Base-by-base conservation (phyloP, 1,284 basidiomycete genomes). In the Sporisorium scitamineum region DNA sequence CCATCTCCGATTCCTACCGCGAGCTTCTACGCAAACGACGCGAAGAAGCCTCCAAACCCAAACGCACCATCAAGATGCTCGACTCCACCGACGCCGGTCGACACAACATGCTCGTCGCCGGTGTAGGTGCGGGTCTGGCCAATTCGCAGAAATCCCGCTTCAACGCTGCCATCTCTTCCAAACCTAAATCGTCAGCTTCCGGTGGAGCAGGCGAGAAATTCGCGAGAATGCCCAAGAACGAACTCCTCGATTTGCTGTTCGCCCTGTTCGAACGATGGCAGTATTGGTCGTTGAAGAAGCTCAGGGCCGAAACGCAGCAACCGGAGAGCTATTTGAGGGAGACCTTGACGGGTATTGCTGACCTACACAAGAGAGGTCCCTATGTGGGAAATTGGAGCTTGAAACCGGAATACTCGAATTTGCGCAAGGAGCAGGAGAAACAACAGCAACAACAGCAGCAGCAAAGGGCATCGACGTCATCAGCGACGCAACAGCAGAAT, bases 241-340 rank as follows among this genome's bases (percentile, higher is more conserved):
- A 96, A 82, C 89, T 98, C 10, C 88, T 94, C 82, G 94, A 97
- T 85, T 86, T 92, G 70, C 89, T 98, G 31, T 96, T 97, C 85
- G 83, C 86, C 2, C 88, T 92, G 9, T 98, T 96, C 87, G 89
- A 90, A 64, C 90, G 93, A 60, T 90, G 90, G 66, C 90, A 92
- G 39, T 91, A 91, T 73, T 97, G 94, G 94, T 88, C 90, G 67
- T 91, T 97, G 84, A 92, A 92, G 73, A 88, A 90, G 18, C 87
- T 97, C 56, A 90, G 93, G 51, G 90, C 92, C 71, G 90, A 90
- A 60, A 93, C 93, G 0, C 91, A 95, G 84, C 95, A 98, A 86
- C 95, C 95, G 1, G 93, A 96, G 85, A 90, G 89, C 16, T 97
- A 94, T 86, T 89, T 98, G 63, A 93, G 94, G 79, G 94, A 97